Percentiles rank a stretch among this genome's conserved stretches.
phyloP scores from a whole-genome alignment of 2,329 filamentous ascomycete species.

The Aspergillus viridinutans region DNA sequence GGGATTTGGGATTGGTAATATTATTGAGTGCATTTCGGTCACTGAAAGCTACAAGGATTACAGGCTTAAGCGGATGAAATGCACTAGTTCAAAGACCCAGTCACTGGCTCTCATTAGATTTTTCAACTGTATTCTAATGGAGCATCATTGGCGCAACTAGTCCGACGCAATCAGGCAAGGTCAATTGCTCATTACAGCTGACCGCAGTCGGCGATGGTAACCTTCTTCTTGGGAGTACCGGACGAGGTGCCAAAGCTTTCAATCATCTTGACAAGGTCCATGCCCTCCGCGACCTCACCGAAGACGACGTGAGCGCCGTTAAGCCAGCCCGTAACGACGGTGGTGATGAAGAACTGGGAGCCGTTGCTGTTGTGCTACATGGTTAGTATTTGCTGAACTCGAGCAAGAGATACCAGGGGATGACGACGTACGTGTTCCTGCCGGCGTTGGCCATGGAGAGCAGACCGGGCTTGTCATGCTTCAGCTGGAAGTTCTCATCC shows the following conservation, averaged over 20 bases:
- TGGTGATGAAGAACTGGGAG: conserved; percentile 71
- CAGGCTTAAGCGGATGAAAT: background rate
- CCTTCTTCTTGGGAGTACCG: conserved; percentile 49
- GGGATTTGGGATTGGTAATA: background rate
- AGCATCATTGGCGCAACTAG: background rate
- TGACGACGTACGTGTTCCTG: conserved; percentile 69
- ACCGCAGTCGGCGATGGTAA: conserved; percentile 52
- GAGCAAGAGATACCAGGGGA: background rate
- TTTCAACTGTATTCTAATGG: background rate
- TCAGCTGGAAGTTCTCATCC: conserved; percentile 82
- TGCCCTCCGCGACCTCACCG: conserved; percentile 56
- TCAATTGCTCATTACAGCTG: conserved; percentile 30
- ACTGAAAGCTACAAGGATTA: background rate
- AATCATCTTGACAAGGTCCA: conserved; percentile 55
- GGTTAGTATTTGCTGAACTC: conserved; percentile 1
- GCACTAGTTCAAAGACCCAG: background rate
- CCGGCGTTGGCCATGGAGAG: conserved; percentile 96
- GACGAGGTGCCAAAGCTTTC: conserved; percentile 55
- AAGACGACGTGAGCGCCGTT: conserved; percentile 69
- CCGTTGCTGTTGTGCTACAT: conserved; percentile 50
- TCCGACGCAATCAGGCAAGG: background rate
- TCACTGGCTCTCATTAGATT: background rate
- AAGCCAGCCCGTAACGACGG: conserved; percentile 62
- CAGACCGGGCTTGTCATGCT: conserved; percentile 71
- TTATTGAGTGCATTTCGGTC: background rate